Percentiles rank a stretch among this genome's conserved stretches.
These are phyloP conservation scores for Lipomyces yamanashiensis DNA, from an alignment of 805 yeast species.

Conservation along the genomic window DNA sequence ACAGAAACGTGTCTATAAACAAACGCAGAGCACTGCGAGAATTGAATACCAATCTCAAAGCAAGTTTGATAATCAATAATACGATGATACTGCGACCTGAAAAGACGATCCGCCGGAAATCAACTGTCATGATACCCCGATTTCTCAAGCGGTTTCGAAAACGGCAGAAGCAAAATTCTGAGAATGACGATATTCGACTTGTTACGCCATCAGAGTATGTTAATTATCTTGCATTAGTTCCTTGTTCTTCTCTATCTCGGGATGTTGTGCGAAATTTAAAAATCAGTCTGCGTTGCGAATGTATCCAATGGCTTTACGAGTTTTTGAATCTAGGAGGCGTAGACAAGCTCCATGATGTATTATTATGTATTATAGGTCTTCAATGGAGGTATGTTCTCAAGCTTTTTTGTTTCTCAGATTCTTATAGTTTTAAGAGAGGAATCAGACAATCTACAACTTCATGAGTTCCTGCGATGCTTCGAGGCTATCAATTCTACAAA, in stretches of 20 bases:
- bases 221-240: conserved; percentile 22
- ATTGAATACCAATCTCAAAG: background rate
- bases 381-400: conserved; percentile 17
- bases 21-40: background rate
- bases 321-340: conserved; percentile 23
- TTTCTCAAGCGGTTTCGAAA: conserved; percentile 1
- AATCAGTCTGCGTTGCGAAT: conserved; percentile 17
- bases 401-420: background rate
- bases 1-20: background rate
- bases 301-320: conserved; percentile 17
- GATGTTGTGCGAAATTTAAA: conserved; percentile 9
- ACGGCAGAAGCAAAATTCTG: background rate
- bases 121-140: background rate
- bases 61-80: conserved; percentile 2
- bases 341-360: conserved; percentile 4
- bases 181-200: background rate
- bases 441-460: conserved; percentile 20
- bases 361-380: background rate
- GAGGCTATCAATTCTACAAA: conserved; percentile 10
- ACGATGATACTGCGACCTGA: background rate
- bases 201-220: conserved; percentile 6
- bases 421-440: conserved; percentile 20
- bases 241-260: background rate
- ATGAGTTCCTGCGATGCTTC: conserved; percentile 20
- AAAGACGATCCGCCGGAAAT: background rate